phyloP scores from a whole-genome alignment of 305 asterid genomes.

The Fraxinus nigra region DNA sequence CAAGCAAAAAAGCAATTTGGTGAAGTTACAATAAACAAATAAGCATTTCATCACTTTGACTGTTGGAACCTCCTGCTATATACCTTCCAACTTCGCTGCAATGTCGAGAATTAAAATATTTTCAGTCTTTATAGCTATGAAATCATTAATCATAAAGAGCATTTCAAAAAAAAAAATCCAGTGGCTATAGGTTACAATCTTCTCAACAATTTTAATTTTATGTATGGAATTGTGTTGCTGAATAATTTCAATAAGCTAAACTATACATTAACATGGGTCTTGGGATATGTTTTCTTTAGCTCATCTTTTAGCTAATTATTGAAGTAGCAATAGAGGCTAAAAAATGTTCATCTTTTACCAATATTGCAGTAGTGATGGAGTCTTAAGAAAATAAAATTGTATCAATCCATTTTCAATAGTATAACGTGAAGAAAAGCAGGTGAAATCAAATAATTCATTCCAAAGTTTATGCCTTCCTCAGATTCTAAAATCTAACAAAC shows the following conservation, averaged over 20 bases:
- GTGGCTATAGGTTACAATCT: neutral
- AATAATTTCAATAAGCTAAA: neutral
- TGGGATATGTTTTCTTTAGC: neutral
- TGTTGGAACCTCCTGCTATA: neutral
- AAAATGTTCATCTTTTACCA: neutral
- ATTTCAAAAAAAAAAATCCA: neutral
- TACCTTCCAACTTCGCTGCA: neutral
- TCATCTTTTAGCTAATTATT: neutral
- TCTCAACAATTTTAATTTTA: neutral
- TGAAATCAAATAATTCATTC: neutral
- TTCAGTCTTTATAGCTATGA: neutral
- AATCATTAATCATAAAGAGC: neutral
- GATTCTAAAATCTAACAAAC: conserved; percentile 6
- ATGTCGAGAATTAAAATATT: neutral
- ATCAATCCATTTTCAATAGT: neutral
- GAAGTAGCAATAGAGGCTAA: neutral
- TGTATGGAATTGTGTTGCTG: neutral
- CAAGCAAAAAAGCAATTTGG: neutral
- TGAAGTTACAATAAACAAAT: neutral
- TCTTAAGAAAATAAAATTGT: neutral
- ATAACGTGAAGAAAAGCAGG: neutral
- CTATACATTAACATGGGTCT: neutral
- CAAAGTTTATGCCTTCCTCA: conserved; percentile 2
- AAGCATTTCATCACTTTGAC: neutral
- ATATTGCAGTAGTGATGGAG: neutral